Conservation (phyloP, 2,329 filamentous ascomycete genomes). For the Aspergillus persii region DNA sequence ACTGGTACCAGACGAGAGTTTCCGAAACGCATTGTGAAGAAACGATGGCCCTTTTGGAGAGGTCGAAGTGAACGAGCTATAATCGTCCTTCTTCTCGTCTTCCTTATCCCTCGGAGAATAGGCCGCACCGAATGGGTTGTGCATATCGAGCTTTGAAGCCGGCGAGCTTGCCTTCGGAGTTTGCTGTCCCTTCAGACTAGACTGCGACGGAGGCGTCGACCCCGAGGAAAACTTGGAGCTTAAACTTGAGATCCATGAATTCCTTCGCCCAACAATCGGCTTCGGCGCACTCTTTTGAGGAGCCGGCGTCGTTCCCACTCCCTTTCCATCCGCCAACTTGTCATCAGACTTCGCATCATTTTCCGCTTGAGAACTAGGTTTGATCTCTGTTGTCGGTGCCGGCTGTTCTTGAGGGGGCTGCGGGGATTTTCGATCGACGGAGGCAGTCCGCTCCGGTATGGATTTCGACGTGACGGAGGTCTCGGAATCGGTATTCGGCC, state of each 20-base stretch:
- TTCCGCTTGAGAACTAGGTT: conserved; percentile 18
- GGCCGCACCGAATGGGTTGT: conserved; percentile 47
- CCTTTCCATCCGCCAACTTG: conserved; percentile 22
- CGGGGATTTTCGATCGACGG: conserved; percentile 22
- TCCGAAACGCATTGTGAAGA: conserved; percentile 74
- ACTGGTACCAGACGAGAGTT: conserved; percentile 65
- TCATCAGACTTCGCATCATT: conserved; percentile 19
- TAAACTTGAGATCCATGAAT: conserved; percentile 91
- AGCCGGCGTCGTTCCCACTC: conserved; percentile 18
- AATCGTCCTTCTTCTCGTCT: conserved; percentile 39
- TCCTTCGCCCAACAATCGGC: conserved; percentile 54
- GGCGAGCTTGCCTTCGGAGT: conserved; percentile 34
- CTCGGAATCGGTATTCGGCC: conserved; percentile 23
- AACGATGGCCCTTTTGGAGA: conserved; percentile 74
- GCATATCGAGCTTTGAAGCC: conserved; percentile 33
- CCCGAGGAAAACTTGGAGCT: conserved; percentile 83
- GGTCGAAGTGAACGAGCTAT: conserved; percentile 52
- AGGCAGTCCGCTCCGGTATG: conserved; percentile 22
- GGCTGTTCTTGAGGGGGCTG: conserved; percentile 16
- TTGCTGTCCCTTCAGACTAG: conserved; percentile 30
- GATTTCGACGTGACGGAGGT: conserved; percentile 15
- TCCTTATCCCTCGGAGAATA: conserved; percentile 44
- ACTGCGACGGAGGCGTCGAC: conserved; percentile 40
- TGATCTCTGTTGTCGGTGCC: conserved; percentile 9
- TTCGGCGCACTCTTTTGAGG: conserved; percentile 28